These are phyloP conservation scores for Ampelocalamus luodianensis DNA, from an alignment of 176 grass and related monocot species.

Conservation along the genomic window DNA sequence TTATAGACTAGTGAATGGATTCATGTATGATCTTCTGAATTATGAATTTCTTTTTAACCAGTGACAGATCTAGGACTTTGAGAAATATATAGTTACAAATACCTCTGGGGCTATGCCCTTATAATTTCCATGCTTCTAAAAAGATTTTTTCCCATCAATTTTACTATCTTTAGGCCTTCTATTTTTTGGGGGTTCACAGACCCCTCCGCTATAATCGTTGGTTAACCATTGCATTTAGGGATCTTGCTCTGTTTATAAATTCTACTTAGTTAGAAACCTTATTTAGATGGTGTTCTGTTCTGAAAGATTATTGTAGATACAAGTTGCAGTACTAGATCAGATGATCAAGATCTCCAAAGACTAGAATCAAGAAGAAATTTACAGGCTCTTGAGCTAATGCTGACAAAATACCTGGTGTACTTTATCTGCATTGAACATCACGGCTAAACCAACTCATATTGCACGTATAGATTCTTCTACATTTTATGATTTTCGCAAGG, in stretches of 20 bases:
- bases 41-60: not conserved
- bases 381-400: not conserved
- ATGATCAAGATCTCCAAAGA: not conserved
- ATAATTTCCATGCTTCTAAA: not conserved
- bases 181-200: not conserved
- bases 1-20: not conserved
- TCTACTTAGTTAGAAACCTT: not conserved
- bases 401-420: not conserved
- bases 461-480: not conserved
- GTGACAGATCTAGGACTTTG: not conserved
- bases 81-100: not conserved
- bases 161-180: not conserved
- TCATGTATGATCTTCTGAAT: constrained; percentile 13
- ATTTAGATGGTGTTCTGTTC: not conserved
- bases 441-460: not conserved
- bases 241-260: not conserved
- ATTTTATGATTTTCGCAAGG: not conserved
- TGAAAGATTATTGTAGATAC: not conserved
- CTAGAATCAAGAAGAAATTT: not conserved
- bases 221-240: not conserved
- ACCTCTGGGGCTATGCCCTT: not conserved
- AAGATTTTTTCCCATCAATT: not conserved
- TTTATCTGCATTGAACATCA: not conserved
- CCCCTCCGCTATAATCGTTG: not conserved
- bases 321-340: not conserved